Percentiles rank a stretch among this genome's conserved stretches.
Evolutionary conservation across 139 green algal genomes (phyloP).

Genomic region (Chlorella sp.): DNA sequence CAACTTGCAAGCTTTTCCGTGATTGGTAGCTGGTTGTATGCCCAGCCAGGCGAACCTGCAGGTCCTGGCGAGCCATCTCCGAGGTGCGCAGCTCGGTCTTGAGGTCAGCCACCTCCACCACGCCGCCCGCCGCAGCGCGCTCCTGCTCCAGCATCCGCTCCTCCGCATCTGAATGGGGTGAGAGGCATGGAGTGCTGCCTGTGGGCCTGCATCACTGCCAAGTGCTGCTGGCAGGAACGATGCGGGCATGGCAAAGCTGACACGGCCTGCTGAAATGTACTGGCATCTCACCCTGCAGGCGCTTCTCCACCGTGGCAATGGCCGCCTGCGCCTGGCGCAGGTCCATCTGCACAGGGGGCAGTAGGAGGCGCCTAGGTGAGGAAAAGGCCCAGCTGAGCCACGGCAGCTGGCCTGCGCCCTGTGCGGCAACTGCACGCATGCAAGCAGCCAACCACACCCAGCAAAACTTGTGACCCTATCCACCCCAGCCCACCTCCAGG

Average conservation of each 20-base stretch:
- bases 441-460: too few species aligned
- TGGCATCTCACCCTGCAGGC: constrained; percentile 16
- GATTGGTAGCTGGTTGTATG: too few species aligned
- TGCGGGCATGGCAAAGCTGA: too few species aligned
- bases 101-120: constrained; percentile 8
- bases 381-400: too few species aligned
- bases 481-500: neutral
- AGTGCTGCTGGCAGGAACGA: too few species aligned
- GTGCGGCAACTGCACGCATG: too few species aligned
- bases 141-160: constrained; percentile 23
- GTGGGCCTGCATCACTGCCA: too few species aligned
- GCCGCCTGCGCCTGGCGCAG: constrained; percentile 2
- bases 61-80: constrained; percentile 28
- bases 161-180: constrained; percentile 3
- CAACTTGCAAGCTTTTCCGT: too few species aligned
- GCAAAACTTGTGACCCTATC: too few species aligned
- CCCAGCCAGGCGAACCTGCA: neutral
- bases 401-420: too few species aligned
- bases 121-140: neutral
- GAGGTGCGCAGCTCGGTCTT: constrained; percentile 7
- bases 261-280: too few species aligned
- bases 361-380: neutral
- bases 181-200: neutral
- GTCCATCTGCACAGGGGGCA: neutral
- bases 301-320: constrained; percentile 2